Conservation (phyloP, 306 rosid species). For the Glycine latifolia region DNA sequence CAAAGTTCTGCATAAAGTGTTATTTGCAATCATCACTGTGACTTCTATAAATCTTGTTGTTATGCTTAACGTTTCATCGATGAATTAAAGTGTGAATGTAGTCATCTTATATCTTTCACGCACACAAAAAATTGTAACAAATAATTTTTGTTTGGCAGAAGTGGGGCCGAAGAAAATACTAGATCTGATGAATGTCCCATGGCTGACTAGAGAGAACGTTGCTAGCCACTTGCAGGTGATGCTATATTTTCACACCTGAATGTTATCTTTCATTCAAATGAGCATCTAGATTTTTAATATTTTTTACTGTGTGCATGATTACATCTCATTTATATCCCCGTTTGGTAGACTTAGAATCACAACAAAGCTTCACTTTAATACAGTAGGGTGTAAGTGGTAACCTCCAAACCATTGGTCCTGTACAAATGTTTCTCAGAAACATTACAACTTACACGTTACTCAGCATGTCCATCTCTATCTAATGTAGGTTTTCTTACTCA, state of each 20-base stretch:
- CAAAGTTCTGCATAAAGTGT: slow-evolving; percentile 28
- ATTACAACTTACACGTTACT: neutral
- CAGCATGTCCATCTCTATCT: no score
- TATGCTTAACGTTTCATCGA: neutral
- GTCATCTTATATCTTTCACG: slow-evolving; percentile 37
- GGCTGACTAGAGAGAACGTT: slow-evolving; percentile 95
- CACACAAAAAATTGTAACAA: slow-evolving; percentile 51
- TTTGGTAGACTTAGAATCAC: slow-evolving; percentile 1
- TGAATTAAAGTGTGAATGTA: slow-evolving; percentile 31
- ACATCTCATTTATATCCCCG: neutral
- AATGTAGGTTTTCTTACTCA: no score
- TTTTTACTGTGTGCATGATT: slow-evolving; percentile 19
- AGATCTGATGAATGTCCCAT: slow-evolving; percentile 92
- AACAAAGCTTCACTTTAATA: slow-evolving; percentile 35
- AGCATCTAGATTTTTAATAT: slow-evolving; percentile 25
- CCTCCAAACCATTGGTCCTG: neutral
- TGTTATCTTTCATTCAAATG: slow-evolving; percentile 24
- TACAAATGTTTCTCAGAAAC: slow-evolving; percentile 3
- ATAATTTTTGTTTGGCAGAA: slow-evolving; percentile 78
- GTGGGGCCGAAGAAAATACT: slow-evolving; percentile 97
- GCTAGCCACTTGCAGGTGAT: slow-evolving; percentile 97
- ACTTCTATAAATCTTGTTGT: neutral
- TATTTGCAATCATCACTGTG: slow-evolving; percentile 26
- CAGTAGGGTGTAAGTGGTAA: neutral
- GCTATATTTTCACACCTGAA: slow-evolving; percentile 10